These are phyloP conservation scores for Harringtonia lauricola DNA, from an alignment of 2,329 filamentous ascomycete species.

Conservation along the genomic window DNA sequence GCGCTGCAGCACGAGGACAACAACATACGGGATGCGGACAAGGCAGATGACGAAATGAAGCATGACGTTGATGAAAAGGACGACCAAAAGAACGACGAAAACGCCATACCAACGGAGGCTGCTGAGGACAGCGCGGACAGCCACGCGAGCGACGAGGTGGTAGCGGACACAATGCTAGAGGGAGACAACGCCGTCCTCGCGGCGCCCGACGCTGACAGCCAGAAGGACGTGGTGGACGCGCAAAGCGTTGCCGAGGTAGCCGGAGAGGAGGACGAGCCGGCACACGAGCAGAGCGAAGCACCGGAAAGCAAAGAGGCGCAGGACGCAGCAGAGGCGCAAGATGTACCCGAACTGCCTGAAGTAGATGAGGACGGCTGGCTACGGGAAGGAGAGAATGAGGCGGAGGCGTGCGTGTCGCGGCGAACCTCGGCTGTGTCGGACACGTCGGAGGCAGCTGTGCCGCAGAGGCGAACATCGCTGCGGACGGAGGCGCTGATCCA, in stretches of 20 bases:
- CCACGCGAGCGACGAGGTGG: not conserved
- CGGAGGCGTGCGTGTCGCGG: constrained; percentile 7
- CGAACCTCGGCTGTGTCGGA: constrained; percentile 6
- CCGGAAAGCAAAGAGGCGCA: not conserved
- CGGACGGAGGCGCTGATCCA: constrained; percentile 42
- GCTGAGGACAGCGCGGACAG: not conserved
- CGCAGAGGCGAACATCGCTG: constrained; percentile 25
- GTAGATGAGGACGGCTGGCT: no score
- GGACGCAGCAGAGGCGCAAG: not conserved
- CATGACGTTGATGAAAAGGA: no score
- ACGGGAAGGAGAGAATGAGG: not conserved
- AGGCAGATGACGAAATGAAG: no score
- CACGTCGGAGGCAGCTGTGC: constrained; percentile 7
- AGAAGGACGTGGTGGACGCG: not conserved
- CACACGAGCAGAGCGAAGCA: no score
- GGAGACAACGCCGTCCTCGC: not conserved
- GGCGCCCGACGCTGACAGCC: not conserved
- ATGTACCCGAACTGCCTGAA: constrained; percentile 3
- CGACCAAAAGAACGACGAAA: not conserved
- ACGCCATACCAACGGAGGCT: not conserved
- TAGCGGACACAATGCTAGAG: no score
- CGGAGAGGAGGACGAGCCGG: no score
- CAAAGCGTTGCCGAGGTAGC: not conserved
- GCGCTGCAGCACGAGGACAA: not conserved
- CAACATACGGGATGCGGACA: not conserved